These are phyloP conservation scores for Brachypodium distachyon DNA, from an alignment of 202 grass and related monocot species.

Conservation along the genomic window DNA sequence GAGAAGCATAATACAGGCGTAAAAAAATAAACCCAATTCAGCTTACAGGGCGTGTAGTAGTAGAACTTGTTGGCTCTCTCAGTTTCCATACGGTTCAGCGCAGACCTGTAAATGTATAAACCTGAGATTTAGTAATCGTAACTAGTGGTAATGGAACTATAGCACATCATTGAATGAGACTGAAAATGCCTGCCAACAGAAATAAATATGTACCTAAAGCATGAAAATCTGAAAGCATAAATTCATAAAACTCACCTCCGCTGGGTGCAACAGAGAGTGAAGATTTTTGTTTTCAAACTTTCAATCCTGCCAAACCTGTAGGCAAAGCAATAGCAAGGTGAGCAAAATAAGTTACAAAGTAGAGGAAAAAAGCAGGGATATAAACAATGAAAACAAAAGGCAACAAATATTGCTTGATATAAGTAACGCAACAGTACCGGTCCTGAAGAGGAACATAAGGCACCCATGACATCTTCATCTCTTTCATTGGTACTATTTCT, in stretches of 20 bases:
- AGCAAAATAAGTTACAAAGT: background rate
- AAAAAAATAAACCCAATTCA: constrained; percentile 1
- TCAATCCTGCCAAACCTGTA: constrained; percentile 56
- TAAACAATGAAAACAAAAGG: background rate
- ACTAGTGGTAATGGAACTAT: background rate
- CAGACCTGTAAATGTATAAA: constrained; percentile 45
- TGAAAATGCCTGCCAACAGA: background rate
- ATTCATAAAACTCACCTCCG: constrained; percentile 45
- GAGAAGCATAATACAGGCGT: background rate
- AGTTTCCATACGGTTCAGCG: constrained; percentile 56
- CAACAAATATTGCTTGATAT: constrained; percentile 1
- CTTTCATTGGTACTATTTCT: constrained; percentile 83
- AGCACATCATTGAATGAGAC: background rate
- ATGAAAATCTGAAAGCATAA: no score
- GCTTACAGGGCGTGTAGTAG: constrained; percentile 88
- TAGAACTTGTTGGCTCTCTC: constrained; percentile 75
- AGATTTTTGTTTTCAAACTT: constrained; percentile 65
- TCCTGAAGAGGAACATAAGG: constrained; percentile 79
- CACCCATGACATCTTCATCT: constrained; percentile 95
- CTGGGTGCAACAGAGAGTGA: constrained; percentile 64
- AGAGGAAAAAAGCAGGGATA: background rate
- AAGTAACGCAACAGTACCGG: constrained; percentile 34
- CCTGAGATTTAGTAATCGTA: background rate
- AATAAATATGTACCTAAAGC: background rate
- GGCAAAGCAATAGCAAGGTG: constrained; percentile 14